Conservation (phyloP, 768 basidiomycete species). For the Mycena alexandri region DNA sequence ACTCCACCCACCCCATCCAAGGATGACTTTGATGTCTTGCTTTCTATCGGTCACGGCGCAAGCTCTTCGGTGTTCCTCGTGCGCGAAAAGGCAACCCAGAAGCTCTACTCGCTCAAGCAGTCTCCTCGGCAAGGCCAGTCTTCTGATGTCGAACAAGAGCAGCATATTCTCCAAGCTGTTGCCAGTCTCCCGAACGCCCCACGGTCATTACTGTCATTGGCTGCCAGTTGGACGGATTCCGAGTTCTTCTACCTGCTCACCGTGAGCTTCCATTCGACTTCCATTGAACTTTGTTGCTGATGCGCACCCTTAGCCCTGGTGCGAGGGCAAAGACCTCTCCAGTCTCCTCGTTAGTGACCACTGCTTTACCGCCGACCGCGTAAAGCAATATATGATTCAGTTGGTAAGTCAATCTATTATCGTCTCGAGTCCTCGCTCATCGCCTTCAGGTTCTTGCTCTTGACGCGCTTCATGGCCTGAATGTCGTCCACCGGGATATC, state of each 20-base stretch:
- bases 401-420: too few relatives aligned
- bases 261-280: neutral
- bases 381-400: neutral
- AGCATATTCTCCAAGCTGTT: neutral
- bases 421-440: too few relatives aligned
- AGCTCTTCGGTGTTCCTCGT: conserved; percentile 37
- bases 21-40: conserved; percentile 1
- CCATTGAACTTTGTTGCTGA: conserved; percentile 36
- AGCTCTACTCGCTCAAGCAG: conserved; percentile 40
- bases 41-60: neutral
- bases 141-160: neutral
- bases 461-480: conserved; percentile 1
- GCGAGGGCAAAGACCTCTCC: neutral
- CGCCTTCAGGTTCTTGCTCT: conserved; percentile 1
- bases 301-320: conserved; percentile 23
- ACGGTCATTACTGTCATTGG: neutral
- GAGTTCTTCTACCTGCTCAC: conserved; percentile 7
- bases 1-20: neutral
- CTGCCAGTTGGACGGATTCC: conserved; percentile 5
- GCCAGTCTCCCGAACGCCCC: neutral
- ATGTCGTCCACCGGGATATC: conserved; percentile 21
- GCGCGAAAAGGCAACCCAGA: conserved; percentile 27
- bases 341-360: neutral
- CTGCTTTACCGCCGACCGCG: neutral
- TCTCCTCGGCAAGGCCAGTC: conserved; percentile 30